These are phyloP conservation scores for Taphrina pruni DNA, from an alignment of 1,139 yeast genomes.

Conservation along the genomic window DNA sequence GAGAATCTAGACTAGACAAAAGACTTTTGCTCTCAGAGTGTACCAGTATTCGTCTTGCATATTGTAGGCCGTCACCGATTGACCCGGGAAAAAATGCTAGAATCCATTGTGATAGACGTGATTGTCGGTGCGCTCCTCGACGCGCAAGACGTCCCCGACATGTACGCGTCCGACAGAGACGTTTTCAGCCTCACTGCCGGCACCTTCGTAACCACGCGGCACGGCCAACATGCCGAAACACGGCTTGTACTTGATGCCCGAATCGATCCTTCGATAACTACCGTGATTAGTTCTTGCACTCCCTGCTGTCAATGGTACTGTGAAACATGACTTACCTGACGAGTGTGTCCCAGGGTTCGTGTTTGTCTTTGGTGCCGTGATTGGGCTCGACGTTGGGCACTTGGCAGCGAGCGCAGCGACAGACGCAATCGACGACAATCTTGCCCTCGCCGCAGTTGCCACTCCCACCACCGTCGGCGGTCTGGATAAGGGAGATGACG, in stretches of 20 bases:
- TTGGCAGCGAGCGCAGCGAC: constrained; percentile 33
- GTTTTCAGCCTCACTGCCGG: neutral
- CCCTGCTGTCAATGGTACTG: no score
- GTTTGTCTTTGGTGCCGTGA: constrained; percentile 26
- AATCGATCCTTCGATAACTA: constrained; percentile 28
- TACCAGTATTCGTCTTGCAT: neutral
- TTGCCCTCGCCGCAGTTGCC: constrained; percentile 7
- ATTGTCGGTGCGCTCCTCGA: constrained; percentile 19
- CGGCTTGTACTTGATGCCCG: constrained; percentile 32
- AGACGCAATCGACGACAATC: constrained; percentile 3
- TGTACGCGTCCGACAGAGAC: neutral
- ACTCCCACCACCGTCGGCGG: neutral
- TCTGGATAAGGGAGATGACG: constrained; percentile 8
- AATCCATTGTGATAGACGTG: constrained; percentile 20
- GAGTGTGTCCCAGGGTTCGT: constrained; percentile 34
- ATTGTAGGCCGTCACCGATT: no score
- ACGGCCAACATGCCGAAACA: constrained; percentile 39
- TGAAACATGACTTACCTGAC: constrained; percentile 1
- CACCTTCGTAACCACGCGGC: constrained; percentile 22
- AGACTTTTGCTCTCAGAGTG: neutral
- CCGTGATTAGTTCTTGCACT: no score
- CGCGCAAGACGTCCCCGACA: constrained; percentile 14
- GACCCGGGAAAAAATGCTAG: neutral
- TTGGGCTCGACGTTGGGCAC: constrained; percentile 38
- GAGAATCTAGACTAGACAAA: constrained; percentile 12